Evolutionary conservation across 148 eudicot genomes (phyloP).

Genomic region (Vaccinium corymbosum): DNA sequence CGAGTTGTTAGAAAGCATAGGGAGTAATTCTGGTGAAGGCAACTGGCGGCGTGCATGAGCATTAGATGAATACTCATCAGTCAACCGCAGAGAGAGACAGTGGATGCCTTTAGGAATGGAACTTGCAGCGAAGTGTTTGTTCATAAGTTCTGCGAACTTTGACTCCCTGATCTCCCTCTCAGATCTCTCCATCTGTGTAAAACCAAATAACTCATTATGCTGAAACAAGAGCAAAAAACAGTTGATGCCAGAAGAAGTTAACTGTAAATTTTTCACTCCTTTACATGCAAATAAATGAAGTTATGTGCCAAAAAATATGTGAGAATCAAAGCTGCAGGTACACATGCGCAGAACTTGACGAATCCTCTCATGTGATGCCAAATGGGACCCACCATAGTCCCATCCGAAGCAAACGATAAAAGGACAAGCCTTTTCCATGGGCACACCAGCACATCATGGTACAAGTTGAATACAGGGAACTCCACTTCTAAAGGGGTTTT

Average conservation of each 20-base stretch:
- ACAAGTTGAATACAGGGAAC: neutral
- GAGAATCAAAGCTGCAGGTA: neutral
- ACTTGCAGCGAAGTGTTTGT: slow-evolving; percentile 97
- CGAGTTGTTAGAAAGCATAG: slow-evolving; percentile 83
- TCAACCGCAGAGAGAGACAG: slow-evolving; percentile 91
- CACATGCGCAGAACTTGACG: neutral
- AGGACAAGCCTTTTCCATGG: neutral
- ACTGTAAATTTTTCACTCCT: neutral
- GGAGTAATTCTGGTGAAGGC: slow-evolving; percentile 93
- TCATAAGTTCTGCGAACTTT: slow-evolving; percentile 89
- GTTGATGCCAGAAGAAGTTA: slow-evolving; percentile 3
- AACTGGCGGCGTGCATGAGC: slow-evolving; percentile 96
- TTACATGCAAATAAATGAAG: neutral
- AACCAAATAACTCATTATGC: neutral
- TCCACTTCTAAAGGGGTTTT: neutral
- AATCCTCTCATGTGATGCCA: slow-evolving; percentile 1
- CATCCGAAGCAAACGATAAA: neutral
- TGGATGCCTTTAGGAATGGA: slow-evolving; percentile 95
- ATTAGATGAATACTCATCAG: slow-evolving; percentile 98
- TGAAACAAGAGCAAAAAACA: neutral
- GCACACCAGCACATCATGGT: too few relatives aligned
- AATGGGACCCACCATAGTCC: neutral
- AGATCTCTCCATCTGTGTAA: slow-evolving; percentile 87
- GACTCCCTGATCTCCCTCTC: slow-evolving; percentile 85
- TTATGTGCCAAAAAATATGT: neutral